These are phyloP conservation scores for Jacaranda mimosifolia DNA, from an alignment of 257 asterid genomes.

Conservation along the genomic window DNA sequence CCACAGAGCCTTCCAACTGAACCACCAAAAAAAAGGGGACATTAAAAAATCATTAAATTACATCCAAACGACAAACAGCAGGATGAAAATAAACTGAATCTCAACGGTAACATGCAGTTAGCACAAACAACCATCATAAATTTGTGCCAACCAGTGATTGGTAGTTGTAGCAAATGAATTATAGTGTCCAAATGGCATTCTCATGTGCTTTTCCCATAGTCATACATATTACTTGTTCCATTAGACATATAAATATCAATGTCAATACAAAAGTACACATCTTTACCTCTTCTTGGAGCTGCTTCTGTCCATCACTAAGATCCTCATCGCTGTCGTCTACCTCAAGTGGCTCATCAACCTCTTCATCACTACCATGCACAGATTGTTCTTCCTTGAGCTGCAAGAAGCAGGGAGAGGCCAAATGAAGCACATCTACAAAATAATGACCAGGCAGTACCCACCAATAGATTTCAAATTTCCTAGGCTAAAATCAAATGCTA, in stretches of 20 bases:
- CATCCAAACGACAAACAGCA: not conserved
- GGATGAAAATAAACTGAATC: not conserved
- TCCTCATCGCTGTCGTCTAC: constrained; percentile 94
- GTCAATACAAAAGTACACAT: not conserved
- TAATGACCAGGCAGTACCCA: too few relatives aligned
- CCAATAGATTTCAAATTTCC: not conserved
- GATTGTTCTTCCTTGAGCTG: constrained; percentile 93
- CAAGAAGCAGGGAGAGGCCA: constrained; percentile 33
- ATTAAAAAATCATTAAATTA: not conserved
- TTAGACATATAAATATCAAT: constrained; percentile 11
- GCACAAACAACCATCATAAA: constrained; percentile 3
- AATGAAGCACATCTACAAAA: constrained; percentile 22
- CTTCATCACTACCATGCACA: constrained; percentile 97
- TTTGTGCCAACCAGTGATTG: not conserved
- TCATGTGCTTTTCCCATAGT: not conserved
- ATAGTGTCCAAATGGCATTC: not conserved
- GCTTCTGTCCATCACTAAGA: constrained; percentile 63
- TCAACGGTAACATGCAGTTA: not conserved
- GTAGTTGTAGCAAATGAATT: not conserved
- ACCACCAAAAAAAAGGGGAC: not conserved
- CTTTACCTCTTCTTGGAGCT: constrained; percentile 76
- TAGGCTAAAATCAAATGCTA: not conserved
- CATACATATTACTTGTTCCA: not conserved
- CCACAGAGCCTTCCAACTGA: constrained; percentile 94
- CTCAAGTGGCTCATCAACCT: constrained; percentile 81